A percentile compares a stretch with the other conserved stretches of the same genome.
Evolutionary conservation across 192 early-diverging fungal species (phyloP).

Genomic region (Backusella westeae): DNA sequence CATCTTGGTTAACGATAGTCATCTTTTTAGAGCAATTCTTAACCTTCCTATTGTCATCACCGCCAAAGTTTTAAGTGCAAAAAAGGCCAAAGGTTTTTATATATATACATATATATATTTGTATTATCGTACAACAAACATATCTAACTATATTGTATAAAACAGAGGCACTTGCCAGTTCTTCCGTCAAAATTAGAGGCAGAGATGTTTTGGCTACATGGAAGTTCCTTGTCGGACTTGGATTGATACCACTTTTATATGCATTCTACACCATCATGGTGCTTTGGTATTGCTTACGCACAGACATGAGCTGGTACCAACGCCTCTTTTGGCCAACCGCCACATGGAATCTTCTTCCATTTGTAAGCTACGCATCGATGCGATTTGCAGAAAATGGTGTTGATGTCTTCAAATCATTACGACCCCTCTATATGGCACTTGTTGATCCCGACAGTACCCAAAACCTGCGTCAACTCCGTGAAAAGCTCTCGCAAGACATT

Average conservation of each 20-base stretch:
- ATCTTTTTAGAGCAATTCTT: slow-evolving; percentile 45
- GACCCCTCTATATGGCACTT: slow-evolving; percentile 81
- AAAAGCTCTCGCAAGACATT: slow-evolving; percentile 74
- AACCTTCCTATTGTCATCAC: slow-evolving; percentile 56
- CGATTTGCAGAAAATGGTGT: slow-evolving; percentile 74
- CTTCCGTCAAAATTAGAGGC: slow-evolving; percentile 91
- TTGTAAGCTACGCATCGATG: slow-evolving; percentile 72
- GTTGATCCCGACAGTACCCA: slow-evolving; percentile 55
- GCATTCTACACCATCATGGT: slow-evolving; percentile 66
- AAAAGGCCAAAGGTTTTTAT: slow-evolving; percentile 57
- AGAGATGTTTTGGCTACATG: slow-evolving; percentile 95
- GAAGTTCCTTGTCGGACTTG: slow-evolving; percentile 84
- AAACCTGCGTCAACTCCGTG: slow-evolving; percentile 67
- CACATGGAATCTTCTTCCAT: slow-evolving; percentile 54
- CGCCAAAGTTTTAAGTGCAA: slow-evolving; percentile 50
- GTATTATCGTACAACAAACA: background rate
- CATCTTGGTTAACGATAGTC: background rate
- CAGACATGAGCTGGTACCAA: slow-evolving; percentile 29
- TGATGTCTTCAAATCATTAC: slow-evolving; percentile 78
- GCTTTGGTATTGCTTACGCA: slow-evolving; percentile 38
- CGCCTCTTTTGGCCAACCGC: slow-evolving; percentile 39
- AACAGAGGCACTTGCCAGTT: slow-evolving; percentile 76
- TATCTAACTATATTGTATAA: background rate
- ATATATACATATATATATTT: no score
- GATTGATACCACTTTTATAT: slow-evolving; percentile 73